Evolutionary conservation across 1,139 yeast species (phyloP).

Genomic region (Wickerhamiella infanticola): DNA sequence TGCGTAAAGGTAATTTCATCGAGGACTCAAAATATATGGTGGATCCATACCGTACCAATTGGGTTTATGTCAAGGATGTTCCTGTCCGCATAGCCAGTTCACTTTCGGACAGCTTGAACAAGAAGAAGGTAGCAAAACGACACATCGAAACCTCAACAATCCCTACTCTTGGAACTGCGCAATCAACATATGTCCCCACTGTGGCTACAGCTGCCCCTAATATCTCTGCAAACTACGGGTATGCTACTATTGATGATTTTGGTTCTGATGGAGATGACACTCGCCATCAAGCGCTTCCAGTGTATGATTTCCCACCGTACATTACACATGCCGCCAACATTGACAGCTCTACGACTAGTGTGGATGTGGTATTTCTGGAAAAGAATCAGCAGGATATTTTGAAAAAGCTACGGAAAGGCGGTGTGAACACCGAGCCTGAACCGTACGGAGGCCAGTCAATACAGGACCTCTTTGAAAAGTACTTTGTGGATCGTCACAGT

Average conservation of each 20-base stretch:
- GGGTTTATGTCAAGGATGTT: constrained; percentile 42
- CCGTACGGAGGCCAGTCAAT: constrained; percentile 5
- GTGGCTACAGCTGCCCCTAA: not conserved
- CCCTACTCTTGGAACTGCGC: not conserved
- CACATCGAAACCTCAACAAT: not conserved
- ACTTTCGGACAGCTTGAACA: constrained; percentile 35
- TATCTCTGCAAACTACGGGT: constrained; percentile 30
- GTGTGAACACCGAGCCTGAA: constrained; percentile 1
- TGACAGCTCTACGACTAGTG: constrained; percentile 20
- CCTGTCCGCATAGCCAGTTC: constrained; percentile 36
- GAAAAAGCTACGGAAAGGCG: constrained; percentile 27
- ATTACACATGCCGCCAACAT: constrained; percentile 34
- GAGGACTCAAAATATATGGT: constrained; percentile 64
- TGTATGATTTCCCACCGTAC: constrained; percentile 57
- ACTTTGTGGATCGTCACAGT: constrained; percentile 1
- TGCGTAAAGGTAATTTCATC: constrained; percentile 73
- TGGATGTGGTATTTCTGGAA: constrained; percentile 62
- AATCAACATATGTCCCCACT: constrained; percentile 1
- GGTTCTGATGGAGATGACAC: constrained; percentile 90
- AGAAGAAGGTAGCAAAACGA: not conserved
- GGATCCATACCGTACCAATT: constrained; percentile 67
- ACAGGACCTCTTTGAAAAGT: constrained; percentile 8
- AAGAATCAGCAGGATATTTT: constrained; percentile 49
- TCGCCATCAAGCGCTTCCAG: constrained; percentile 43
- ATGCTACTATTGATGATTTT: constrained; percentile 64